Conservation (phyloP, 2,329 filamentous ascomycete genomes). For the Rhynchosporium graminicola region DNA sequence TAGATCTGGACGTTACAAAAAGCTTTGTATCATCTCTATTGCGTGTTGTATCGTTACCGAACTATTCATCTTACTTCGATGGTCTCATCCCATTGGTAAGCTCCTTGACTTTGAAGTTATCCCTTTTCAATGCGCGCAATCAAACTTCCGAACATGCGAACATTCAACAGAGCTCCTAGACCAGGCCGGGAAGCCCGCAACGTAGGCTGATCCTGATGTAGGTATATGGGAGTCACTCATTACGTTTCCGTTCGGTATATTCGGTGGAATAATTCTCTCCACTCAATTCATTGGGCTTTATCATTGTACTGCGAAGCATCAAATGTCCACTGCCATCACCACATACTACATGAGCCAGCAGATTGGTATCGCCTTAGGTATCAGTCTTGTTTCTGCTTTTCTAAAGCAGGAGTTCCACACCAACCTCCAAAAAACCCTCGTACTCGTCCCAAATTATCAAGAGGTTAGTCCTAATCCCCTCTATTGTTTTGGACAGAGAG, state of each 20-base stretch:
- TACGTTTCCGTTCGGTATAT: constrained; percentile 28
- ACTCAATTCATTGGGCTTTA: constrained; percentile 30
- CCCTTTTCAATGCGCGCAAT: too few relatives aligned
- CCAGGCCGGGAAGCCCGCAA: too few relatives aligned
- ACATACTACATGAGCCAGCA: constrained; percentile 33
- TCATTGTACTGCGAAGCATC: constrained; percentile 25
- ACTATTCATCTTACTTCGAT: constrained; percentile 23
- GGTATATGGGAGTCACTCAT: constrained; percentile 19
- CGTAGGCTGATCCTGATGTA: not conserved
- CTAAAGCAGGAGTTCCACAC: constrained; percentile 22
- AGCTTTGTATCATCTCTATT: constrained; percentile 25
- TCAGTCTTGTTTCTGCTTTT: constrained; percentile 26
- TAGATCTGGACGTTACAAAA: constrained; percentile 30
- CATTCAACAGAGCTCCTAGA: not conserved
- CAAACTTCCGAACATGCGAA: too few relatives aligned
- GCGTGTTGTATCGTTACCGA: constrained; percentile 24
- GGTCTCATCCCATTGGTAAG: constrained; percentile 26
- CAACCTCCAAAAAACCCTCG: constrained; percentile 21
- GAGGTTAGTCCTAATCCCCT: constrained; percentile 16
- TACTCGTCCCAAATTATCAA: constrained; percentile 19
- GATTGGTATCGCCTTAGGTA: constrained; percentile 29
- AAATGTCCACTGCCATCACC: constrained; percentile 30
- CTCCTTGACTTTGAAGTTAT: not conserved
- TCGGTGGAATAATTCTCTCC: constrained; percentile 27
- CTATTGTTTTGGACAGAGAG: not conserved